Evolutionary conservation across 352 stramenopile genomes (phyloP).

Genomic region (Phytophthora fragariaefolia): DNA sequence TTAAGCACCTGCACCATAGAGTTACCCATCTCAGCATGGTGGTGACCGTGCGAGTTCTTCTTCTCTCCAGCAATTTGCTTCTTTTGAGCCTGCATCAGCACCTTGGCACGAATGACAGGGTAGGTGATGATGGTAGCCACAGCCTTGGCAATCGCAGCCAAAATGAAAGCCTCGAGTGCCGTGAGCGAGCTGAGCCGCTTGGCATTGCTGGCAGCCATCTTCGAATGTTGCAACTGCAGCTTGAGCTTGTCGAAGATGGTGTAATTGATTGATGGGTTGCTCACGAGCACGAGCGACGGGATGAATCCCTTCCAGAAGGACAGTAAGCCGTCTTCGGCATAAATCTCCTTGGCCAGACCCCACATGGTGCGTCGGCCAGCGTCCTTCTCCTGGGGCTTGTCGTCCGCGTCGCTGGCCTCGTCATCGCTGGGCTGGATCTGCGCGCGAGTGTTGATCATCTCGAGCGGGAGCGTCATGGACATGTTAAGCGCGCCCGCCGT

Average conservation of each 20-base stretch:
- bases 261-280: slow-evolving; percentile 92
- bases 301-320: slow-evolving; percentile 91
- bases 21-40: slow-evolving; percentile 52
- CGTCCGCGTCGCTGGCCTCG: slow-evolving; percentile 42
- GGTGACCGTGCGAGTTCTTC: slow-evolving; percentile 41
- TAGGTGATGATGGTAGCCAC: slow-evolving; percentile 89
- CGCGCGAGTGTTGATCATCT: slow-evolving; percentile 89
- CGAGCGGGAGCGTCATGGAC: slow-evolving; percentile 85
- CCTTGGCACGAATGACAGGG: slow-evolving; percentile 89
- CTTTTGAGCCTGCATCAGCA: slow-evolving; percentile 86
- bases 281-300: slow-evolving; percentile 87
- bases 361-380: slow-evolving; percentile 50
- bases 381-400: slow-evolving; percentile 37
- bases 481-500: slow-evolving; percentile 87
- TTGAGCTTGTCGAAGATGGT: slow-evolving; percentile 90
- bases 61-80: slow-evolving; percentile 45
- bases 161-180: slow-evolving; percentile 77
- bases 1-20: slow-evolving; percentile 78
- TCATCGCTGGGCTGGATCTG: slow-evolving; percentile 70
- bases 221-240: slow-evolving; percentile 59
- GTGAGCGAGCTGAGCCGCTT: slow-evolving; percentile 59
- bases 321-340: slow-evolving; percentile 67
- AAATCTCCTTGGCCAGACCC: slow-evolving; percentile 64
- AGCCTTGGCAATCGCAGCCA: slow-evolving; percentile 84
- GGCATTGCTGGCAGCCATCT: slow-evolving; percentile 49